Evolutionary conservation across 305 asterid species (phyloP), one percentile per base, ranked within the genome.

Genomic region (Coffea humblotiana): DNA sequence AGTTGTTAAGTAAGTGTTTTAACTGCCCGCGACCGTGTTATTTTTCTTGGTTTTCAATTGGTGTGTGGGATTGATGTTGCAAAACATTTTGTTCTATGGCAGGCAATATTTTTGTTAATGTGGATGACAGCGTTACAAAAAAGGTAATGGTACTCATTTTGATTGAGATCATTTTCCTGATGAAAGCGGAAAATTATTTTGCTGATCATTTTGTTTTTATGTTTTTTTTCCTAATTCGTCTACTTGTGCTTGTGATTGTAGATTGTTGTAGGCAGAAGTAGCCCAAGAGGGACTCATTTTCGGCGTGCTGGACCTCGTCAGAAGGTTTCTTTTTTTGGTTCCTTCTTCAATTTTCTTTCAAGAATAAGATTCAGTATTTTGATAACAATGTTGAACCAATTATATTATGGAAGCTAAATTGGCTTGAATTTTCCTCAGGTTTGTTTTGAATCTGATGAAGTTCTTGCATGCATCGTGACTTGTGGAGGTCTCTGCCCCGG

Each of bases 401-500:
- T 37, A 37, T 37, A 37, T 37, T 2, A 37, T 37, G 43, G 2
- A 37, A 37, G 43, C 43, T 37, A 37, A 37, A 37, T 21, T 56
- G 63, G 63, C 19, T 5, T 56, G 63, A 3, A 15, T 27, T 71
- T 27, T 61, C 35, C 54, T 52, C 35, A 80, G 83, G 79, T 75
- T 23, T 80, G 56, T 68, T 80, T 75, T 54, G 69, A 66, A 61
- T 48, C 83, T 0, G 79, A 75, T 25, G 79, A 80, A 13, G 83
- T 80, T 25, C 71, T 66, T 14, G 80, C 80, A 23, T 81, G 80
- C 19, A 71, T 81, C 18, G 84, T 77, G 8, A 81, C 80, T 49
- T 81, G 84, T 76, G 84, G 84, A 13, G 80, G 77, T 56, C 64
- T 78, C 10, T 78, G 82, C 77, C 84, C 84, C 7, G 84, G 84